These are phyloP conservation scores for Middelhovenomyces tepae DNA, from an alignment of 805 yeast species.

Conservation along the genomic window DNA sequence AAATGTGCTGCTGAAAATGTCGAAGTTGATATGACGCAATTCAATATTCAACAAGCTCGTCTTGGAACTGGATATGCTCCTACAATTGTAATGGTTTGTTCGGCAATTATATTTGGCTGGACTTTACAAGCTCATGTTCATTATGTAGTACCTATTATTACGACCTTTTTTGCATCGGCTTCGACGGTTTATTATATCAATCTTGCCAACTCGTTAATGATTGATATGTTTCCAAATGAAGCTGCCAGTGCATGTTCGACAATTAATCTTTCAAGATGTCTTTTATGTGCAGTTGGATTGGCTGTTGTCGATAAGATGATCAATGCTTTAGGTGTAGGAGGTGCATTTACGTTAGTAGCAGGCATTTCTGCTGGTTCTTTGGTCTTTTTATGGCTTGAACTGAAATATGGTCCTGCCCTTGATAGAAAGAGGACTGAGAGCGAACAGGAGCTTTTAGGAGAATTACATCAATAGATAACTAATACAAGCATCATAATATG, in stretches of 20 bases:
- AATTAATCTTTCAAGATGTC: conserved; percentile 64
- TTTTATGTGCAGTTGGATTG: conserved; percentile 59
- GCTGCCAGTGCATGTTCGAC: conserved; percentile 71
- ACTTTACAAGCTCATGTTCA: conserved; percentile 42
- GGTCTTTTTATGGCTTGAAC: conserved; percentile 3
- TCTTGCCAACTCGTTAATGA: conserved; percentile 54
- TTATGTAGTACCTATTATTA: conserved; percentile 48
- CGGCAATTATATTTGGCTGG: conserved; percentile 63
- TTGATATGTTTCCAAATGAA: conserved; percentile 65
- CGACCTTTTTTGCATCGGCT: conserved; percentile 48
- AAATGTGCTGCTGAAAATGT: conserved; percentile 3
- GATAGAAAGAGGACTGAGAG: no score
- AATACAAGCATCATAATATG: no score
- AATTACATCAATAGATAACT: no score
- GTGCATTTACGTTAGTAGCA: conserved; percentile 67
- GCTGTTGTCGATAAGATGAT: conserved; percentile 62
- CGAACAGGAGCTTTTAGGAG: no score
- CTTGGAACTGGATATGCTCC: conserved; percentile 39
- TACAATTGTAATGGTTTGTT: conserved; percentile 32
- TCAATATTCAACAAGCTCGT: conserved; percentile 50
- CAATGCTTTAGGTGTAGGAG: conserved; percentile 52
- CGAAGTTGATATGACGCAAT: conserved; percentile 31
- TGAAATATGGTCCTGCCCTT: conserved; percentile 9
- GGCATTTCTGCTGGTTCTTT: conserved; percentile 24
- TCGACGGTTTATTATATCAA: conserved; percentile 52